These are phyloP conservation scores for Kalmanozyma brasiliensis DNA, from an alignment of 1,284 basidiomycete species.

Conservation along the genomic window DNA sequence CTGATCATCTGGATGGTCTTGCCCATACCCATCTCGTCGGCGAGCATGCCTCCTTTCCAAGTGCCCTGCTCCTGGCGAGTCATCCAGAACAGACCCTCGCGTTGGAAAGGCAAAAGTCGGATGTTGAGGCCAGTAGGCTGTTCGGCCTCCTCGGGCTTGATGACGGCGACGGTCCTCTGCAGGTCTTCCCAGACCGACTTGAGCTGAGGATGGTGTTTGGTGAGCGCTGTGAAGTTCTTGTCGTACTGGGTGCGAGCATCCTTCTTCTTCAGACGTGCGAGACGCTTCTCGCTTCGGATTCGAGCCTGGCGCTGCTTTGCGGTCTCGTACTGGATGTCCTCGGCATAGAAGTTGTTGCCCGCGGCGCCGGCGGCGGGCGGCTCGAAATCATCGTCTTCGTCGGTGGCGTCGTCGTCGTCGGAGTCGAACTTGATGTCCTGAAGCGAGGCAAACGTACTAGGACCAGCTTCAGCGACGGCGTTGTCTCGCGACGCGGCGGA, in stretches of 20 bases:
- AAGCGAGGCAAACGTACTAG: slow-evolving; percentile 27
- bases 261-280: slow-evolving; percentile 39
- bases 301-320: slow-evolving; percentile 53
- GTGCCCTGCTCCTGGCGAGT: slow-evolving; percentile 86
- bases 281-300: slow-evolving; percentile 41
- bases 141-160: slow-evolving; percentile 73
- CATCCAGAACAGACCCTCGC: slow-evolving; percentile 96
- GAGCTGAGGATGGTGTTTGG: slow-evolving; percentile 75
- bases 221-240: slow-evolving; percentile 29
- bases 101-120: slow-evolving; percentile 77
- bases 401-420: slow-evolving; percentile 25
- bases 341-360: slow-evolving; percentile 38
- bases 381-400: slow-evolving; percentile 30
- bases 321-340: slow-evolving; percentile 55
- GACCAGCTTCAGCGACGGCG: slow-evolving; percentile 14
- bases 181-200: slow-evolving; percentile 88
- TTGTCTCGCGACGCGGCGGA: neutral
- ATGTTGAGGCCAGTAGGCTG: slow-evolving; percentile 80
- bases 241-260: slow-evolving; percentile 36
- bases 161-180: slow-evolving; percentile 68
- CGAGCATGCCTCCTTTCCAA: slow-evolving; percentile 93
- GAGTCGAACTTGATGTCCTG: slow-evolving; percentile 19
- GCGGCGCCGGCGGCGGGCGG: slow-evolving; percentile 3
- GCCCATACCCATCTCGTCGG: slow-evolving; percentile 92
- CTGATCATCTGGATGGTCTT: slow-evolving; percentile 98